A percentile compares a stretch with the other conserved stretches of the same genome.
Evolutionary conservation across 148 eudicot species (phyloP).

Genomic region (Arbutus unedo): DNA sequence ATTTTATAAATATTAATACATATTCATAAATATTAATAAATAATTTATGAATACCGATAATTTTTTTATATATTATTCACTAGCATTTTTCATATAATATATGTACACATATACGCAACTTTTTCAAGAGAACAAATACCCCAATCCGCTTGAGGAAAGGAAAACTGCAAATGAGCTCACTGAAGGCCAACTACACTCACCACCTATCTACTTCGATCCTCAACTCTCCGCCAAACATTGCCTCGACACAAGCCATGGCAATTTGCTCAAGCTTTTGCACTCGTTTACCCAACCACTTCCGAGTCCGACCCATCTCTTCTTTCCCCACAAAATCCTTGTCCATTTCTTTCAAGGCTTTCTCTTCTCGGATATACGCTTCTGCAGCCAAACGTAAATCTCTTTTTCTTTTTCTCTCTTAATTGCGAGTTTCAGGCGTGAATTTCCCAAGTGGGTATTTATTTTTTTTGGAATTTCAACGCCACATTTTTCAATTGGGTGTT

Average conservation of each 20-base stretch:
- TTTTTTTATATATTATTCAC: too few species aligned
- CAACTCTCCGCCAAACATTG: too few species aligned
- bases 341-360: constrained; percentile 35
- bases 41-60: too few species aligned
- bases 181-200: background rate
- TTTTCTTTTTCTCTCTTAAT: background rate
- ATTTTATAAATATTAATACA: too few species aligned
- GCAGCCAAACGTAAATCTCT: constrained; percentile 28
- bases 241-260: constrained; percentile 28
- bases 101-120: too few species aligned
- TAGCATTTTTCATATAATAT: too few species aligned
- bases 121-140: too few species aligned
- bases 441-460: background rate
- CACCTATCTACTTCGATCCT: background rate
- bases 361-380: constrained; percentile 45
- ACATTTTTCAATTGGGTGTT: background rate
- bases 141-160: too few species aligned
- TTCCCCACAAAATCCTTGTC: constrained; percentile 36
- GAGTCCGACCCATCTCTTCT: constrained; percentile 40
- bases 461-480: background rate
- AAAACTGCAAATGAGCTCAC: background rate
- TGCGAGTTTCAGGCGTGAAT: background rate
- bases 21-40: too few species aligned
- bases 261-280: constrained; percentile 39
- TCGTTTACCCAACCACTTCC: constrained; percentile 31